Base-by-base conservation (phyloP, 331 rosid species). In the Saraca asoca region DNA sequence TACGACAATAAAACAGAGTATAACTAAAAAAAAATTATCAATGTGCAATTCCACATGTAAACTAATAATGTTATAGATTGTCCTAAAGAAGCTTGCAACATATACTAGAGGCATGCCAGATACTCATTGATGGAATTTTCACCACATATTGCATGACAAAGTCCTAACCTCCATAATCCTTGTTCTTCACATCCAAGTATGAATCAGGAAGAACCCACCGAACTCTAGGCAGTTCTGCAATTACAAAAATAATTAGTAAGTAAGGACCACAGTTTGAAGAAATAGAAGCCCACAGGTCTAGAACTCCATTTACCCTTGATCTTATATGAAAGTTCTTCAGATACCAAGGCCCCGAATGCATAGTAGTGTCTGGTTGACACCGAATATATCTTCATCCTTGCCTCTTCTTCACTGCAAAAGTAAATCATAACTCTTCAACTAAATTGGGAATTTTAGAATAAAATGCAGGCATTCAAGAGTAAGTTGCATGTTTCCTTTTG, bases 181-280 rank as follows among this genome's bases (percentile, higher is more conserved):
- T 88, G 66, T 90, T 88, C 85, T 43, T 86, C 0, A 93, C 98
- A 76, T 88, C 96, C 95, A 94, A 62, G 78, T 90, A 94, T 0
- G 97, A 94, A 80, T 94, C 99, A 16, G 99, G 99, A 75, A 94
- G 99, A 12, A 94, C 99, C 99, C 99, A 94, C 1, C 99, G 87
- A 43, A 94, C 99, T n/a, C 66, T 58, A 6, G 95, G 91, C 75
- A 94, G 66, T 29, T 90, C 99, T 94, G 92, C 52, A 78, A 62
- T 46, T 65, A 6, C 13, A 8, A 42, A 17, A 12, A 12, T 31
- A 1, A 75, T 2, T 31, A 16, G 33, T 46, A 13, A 69, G 50
- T 63, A 37, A 42, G 8, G 8, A 41, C 6, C 11, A 44, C 0
- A n/a, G 10, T 42, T 55, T 15, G 0, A 46, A 1, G 11, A 45